Conservation (phyloP, 2,329 filamentous ascomycete species). For the Chaetomiaceae sp. region DNA sequence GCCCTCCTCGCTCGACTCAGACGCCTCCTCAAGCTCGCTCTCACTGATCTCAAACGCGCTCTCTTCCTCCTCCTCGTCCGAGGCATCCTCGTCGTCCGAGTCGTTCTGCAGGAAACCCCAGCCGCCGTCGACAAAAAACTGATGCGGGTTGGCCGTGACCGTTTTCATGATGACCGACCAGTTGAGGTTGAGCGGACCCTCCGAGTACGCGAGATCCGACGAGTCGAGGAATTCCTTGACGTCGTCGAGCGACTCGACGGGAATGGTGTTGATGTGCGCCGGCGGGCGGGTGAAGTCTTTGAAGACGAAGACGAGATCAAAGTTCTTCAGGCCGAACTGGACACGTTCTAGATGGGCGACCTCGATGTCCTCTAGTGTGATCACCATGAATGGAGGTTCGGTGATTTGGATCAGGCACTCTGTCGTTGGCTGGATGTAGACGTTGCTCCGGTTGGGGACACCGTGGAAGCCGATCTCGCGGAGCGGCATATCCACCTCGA, state of each 20-base stretch:
- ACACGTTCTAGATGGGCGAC: constrained; percentile 95
- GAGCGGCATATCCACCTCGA: constrained; percentile 95
- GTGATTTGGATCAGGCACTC: constrained; percentile 96
- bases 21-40: constrained; percentile 77
- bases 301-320: constrained; percentile 97
- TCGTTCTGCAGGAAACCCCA: constrained; percentile 91
- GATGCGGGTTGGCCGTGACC: constrained; percentile 85
- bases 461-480: constrained; percentile 95
- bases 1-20: constrained; percentile 73
- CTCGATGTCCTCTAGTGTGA: constrained; percentile 94
- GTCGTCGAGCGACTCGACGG: constrained; percentile 86
- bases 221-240: constrained; percentile 98
- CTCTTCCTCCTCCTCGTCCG: constrained; percentile 81
- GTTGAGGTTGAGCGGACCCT: constrained; percentile 95
- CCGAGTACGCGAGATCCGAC: constrained; percentile 88
- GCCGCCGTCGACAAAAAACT: constrained; percentile 91
- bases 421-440: constrained; percentile 91
- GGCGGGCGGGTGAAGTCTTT: constrained; percentile 92
- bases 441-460: constrained; percentile 92
- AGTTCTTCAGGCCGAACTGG: constrained; percentile 95
- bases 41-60: constrained; percentile 89
- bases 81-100: constrained; percentile 75
- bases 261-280: constrained; percentile 96
- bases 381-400: constrained; percentile 92
- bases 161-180: constrained; percentile 99